Conservation (phyloP, 2,329 filamentous ascomycete species). For the Fusarium nelsonii region DNA sequence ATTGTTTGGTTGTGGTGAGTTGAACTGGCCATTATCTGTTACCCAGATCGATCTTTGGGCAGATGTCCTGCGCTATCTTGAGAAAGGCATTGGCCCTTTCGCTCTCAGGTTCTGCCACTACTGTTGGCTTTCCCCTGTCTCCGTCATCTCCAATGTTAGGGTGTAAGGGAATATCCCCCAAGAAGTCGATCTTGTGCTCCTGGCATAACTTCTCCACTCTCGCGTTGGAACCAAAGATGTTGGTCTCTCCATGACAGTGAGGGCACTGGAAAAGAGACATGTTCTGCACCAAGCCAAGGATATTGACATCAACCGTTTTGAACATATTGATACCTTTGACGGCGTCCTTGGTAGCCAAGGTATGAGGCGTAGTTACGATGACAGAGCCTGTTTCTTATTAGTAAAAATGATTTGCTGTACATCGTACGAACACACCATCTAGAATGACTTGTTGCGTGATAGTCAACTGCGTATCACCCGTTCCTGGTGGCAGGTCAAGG, state of each 20-base stretch:
- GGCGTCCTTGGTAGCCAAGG: slow-evolving; percentile 91
- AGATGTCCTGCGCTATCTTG: slow-evolving; percentile 72
- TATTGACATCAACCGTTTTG: slow-evolving; percentile 81
- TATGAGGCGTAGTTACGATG: slow-evolving; percentile 93
- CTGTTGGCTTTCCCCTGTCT: slow-evolving; percentile 87
- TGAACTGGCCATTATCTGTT: slow-evolving; percentile 12
- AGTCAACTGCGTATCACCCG: slow-evolving; percentile 95
- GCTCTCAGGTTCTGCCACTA: slow-evolving; percentile 86
- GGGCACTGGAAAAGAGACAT: slow-evolving; percentile 90
- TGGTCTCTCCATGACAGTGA: slow-evolving; percentile 78
- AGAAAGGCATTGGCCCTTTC: slow-evolving; percentile 78
- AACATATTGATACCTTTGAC: slow-evolving; percentile 95
- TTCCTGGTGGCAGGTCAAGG: slow-evolving; percentile 91
- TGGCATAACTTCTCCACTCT: slow-evolving; percentile 76
- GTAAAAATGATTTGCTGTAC: background rate
- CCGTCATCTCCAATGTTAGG: slow-evolving; percentile 88
- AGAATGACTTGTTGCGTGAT: slow-evolving; percentile 94
- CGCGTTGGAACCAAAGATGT: slow-evolving; percentile 77
- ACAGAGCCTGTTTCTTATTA: slow-evolving; percentile 69
- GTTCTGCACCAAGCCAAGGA: slow-evolving; percentile 91
- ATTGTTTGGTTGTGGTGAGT: slow-evolving; percentile 9
- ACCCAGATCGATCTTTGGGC: slow-evolving; percentile 57
- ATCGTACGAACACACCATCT: slow-evolving; percentile 68
- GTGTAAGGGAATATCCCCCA: slow-evolving; percentile 91
- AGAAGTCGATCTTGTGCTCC: slow-evolving; percentile 79